Evolutionary conservation across 1,139 yeast genomes (phyloP).

Genomic region (Kluyveromyces sp.): DNA sequence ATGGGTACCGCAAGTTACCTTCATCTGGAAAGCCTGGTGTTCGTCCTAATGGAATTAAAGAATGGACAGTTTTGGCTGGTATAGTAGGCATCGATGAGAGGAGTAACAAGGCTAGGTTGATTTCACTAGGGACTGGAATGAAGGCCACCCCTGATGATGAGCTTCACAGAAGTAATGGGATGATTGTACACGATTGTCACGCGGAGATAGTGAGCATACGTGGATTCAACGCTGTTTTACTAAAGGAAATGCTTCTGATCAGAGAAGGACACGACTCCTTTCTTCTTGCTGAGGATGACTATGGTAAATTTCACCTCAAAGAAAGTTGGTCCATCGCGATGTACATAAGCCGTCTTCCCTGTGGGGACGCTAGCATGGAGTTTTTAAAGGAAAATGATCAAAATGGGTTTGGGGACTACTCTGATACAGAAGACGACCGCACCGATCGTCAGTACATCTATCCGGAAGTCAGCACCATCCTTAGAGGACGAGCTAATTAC

Average conservation of each 20-base stretch:
- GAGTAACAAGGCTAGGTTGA: slow-evolving; percentile 28
- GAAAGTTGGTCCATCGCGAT: slow-evolving; percentile 43
- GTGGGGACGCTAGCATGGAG: slow-evolving; percentile 84
- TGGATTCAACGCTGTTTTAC: slow-evolving; percentile 45
- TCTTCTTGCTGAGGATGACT: background rate
- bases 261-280: slow-evolving; percentile 16
- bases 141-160: slow-evolving; percentile 58
- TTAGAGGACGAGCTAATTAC: slow-evolving; percentile 66
- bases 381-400: slow-evolving; percentile 28
- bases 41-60: slow-evolving; percentile 57
- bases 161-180: slow-evolving; percentile 44
- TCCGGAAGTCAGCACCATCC: slow-evolving; percentile 21
- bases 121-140: slow-evolving; percentile 73
- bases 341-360: slow-evolving; percentile 76
- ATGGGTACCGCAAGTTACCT: slow-evolving; percentile 33
- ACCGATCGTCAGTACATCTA: slow-evolving; percentile 26
- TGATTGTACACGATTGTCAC: slow-evolving; percentile 74
- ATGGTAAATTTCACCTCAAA: slow-evolving; percentile 30
- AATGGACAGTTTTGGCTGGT: slow-evolving; percentile 84
- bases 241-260: slow-evolving; percentile 16
- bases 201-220: slow-evolving; percentile 77
- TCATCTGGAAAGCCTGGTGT: slow-evolving; percentile 49
- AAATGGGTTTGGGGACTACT: slow-evolving; percentile 17
- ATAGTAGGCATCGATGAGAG: slow-evolving; percentile 43
- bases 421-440: background rate